Percentiles rank a stretch among this genome's conserved stretches.
These are phyloP conservation scores for Fraxinus baroniana DNA, from an alignment of 305 asterid species.

Conservation along the genomic window DNA sequence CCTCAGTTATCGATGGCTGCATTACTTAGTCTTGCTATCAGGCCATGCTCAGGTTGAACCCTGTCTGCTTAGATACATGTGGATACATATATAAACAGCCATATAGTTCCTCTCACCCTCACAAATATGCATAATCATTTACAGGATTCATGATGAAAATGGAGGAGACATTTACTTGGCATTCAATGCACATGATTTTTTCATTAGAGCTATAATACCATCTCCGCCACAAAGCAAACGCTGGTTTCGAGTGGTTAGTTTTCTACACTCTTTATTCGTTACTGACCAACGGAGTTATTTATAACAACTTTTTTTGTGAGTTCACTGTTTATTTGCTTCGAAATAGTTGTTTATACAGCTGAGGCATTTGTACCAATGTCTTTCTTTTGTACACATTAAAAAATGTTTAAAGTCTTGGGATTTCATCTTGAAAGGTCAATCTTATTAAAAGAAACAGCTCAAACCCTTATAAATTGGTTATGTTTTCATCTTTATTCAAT, in stretches of 20 bases:
- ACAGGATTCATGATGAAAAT: slow-evolving; percentile 79
- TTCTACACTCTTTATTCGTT: neutral
- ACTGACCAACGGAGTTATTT: neutral
- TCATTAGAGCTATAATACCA: slow-evolving; percentile 57
- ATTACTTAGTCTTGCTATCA: neutral
- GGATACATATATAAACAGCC: neutral
- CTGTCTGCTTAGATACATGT: neutral
- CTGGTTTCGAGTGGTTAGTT: slow-evolving; percentile 93
- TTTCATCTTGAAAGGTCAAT: too few species aligned
- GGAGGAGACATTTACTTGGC: slow-evolving; percentile 75
- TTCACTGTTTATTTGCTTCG: neutral
- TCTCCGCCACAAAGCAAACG: slow-evolving; percentile 56
- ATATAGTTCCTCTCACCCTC: slow-evolving; percentile 15
- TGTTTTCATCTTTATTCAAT: too few species aligned
- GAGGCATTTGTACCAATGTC: neutral
- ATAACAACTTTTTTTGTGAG: neutral
- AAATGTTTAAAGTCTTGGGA: too few species aligned
- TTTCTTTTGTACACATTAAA: neutral
- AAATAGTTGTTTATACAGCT: neutral
- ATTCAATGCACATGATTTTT: slow-evolving; percentile 81
- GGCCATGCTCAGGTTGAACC: neutral
- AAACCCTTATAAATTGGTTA: too few species aligned
- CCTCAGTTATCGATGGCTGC: neutral
- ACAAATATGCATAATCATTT: slow-evolving; percentile 21
- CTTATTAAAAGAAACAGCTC: too few species aligned